Evolutionary conservation across 768 basidiomycete genomes (phyloP).

Genomic region (Mycena indigotica): DNA sequence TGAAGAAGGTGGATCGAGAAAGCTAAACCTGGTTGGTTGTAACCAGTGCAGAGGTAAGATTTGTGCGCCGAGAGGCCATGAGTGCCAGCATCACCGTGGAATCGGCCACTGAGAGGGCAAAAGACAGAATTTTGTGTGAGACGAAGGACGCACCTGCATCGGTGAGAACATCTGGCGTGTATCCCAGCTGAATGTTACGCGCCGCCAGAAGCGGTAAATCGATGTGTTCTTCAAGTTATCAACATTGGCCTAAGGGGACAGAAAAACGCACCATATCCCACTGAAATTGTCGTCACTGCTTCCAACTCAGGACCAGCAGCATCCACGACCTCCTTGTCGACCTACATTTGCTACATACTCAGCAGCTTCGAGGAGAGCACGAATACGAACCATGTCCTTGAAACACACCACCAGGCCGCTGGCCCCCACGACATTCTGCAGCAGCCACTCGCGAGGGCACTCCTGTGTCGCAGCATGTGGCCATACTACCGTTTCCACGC

Average conservation of each 20-base stretch:
- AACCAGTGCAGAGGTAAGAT: background rate
- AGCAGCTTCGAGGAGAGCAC: background rate
- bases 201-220: slow-evolving; percentile 60
- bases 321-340: slow-evolving; percentile 73
- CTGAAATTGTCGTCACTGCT: slow-evolving; percentile 90
- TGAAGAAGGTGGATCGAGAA: background rate
- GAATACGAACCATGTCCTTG: slow-evolving; percentile 62
- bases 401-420: slow-evolving; percentile 67
- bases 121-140: background rate
- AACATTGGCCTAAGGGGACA: too few relatives aligned
- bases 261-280: slow-evolving; percentile 72
- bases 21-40: background rate
- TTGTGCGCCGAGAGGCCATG: slow-evolving; percentile 72
- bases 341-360: slow-evolving; percentile 41
- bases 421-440: slow-evolving; percentile 68
- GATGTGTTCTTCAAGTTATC: slow-evolving; percentile 67
- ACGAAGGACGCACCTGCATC: slow-evolving; percentile 65
- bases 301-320: slow-evolving; percentile 73
- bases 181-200: slow-evolving; percentile 74
- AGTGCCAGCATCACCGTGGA: slow-evolving; percentile 86
- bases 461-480: slow-evolving; percentile 42
- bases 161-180: slow-evolving; percentile 92
- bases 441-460: slow-evolving; percentile 60
- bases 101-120: slow-evolving; percentile 73
- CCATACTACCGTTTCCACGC: slow-evolving; percentile 6